These are phyloP conservation scores for Eutrema japonicum DNA, from an alignment of 345 rosid species.

Conservation along the genomic window DNA sequence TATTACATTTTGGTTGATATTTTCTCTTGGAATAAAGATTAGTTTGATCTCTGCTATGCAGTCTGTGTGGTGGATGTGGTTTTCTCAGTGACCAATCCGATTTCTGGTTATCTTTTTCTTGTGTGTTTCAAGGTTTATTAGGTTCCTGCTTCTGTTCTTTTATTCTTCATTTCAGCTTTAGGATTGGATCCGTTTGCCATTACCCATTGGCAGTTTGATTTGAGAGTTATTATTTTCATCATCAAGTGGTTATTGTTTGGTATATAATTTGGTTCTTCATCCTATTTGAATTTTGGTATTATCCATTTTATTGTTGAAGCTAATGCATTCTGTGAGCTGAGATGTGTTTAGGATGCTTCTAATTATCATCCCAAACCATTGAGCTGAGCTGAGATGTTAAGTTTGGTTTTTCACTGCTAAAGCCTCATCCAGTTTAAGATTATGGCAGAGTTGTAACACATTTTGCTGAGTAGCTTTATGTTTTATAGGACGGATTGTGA, in stretches of 20 bases:
- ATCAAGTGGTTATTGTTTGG: neutral
- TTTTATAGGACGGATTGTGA: neutral
- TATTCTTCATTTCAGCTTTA: neutral
- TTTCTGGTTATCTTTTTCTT: neutral
- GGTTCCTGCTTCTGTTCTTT: neutral
- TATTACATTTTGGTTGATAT: neutral
- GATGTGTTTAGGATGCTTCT: neutral
- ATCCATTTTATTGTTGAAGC: neutral
- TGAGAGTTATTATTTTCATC: neutral
- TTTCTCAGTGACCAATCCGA: neutral
- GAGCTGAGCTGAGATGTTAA: slow-evolving; percentile 13
- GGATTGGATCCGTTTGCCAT: slow-evolving; percentile 8
- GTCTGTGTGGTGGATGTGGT: neutral
- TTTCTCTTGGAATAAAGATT: neutral
- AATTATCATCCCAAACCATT: neutral
- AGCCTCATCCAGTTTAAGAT: slow-evolving; percentile 5
- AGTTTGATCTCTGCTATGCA: neutral
- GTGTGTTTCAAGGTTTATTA: neutral
- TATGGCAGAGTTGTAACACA: neutral
- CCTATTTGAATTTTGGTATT: slow-evolving; percentile 2
- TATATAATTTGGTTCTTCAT: neutral
- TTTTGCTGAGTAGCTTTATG: neutral
- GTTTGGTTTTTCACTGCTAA: no score
- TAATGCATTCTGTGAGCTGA: neutral
- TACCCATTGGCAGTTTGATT: neutral